A percentile compares a stretch with the other conserved stretches of the same genome.
phyloP scores from a whole-genome alignment of 805 yeast species.

The Brettanomyces nanus region DNA sequence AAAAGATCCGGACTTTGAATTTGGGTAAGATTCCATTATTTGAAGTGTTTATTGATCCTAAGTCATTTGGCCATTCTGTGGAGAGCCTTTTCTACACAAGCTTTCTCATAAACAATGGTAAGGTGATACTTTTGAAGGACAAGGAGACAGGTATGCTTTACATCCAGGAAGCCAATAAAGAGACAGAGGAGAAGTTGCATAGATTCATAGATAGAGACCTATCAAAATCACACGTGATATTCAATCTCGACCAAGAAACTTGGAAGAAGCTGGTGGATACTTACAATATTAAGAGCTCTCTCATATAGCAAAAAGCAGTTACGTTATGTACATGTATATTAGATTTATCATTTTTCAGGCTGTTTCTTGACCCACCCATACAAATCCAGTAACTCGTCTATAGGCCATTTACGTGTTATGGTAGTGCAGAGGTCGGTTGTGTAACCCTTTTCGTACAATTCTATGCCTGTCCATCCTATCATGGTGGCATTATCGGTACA shows the following conservation, averaged over 20 bases:
- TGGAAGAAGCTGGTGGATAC: slow-evolving; percentile 54
- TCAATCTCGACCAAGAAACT: slow-evolving; percentile 56
- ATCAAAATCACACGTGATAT: slow-evolving; percentile 54
- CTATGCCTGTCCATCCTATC: slow-evolving; percentile 98
- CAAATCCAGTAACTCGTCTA: slow-evolving; percentile 39
- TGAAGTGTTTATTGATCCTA: slow-evolving; percentile 64
- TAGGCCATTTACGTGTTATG: slow-evolving; percentile 83
- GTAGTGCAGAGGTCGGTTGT: slow-evolving; percentile 44
- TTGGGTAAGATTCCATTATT: slow-evolving; percentile 48
- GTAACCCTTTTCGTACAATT: slow-evolving; percentile 53
- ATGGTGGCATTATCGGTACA: slow-evolving; percentile 95
- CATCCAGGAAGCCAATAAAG: slow-evolving; percentile 20
- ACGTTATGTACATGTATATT: neutral
- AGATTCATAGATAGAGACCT: slow-evolving; percentile 17
- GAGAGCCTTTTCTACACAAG: slow-evolving; percentile 82
- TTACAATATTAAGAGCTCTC: slow-evolving; percentile 48
- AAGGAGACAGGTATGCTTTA: slow-evolving; percentile 35
- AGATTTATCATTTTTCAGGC: neutral
- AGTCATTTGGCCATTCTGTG: slow-evolving; percentile 66
- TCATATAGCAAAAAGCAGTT: too few species aligned
- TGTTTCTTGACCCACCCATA: slow-evolving; percentile 40
- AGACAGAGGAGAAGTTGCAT: slow-evolving; percentile 15
- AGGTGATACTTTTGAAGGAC: slow-evolving; percentile 39
- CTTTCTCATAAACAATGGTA: slow-evolving; percentile 70
- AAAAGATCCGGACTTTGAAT: slow-evolving; percentile 18